Evolutionary conservation across 2,329 filamentous ascomycete species (phyloP), one percentile per base, ranked within the genome.

Genomic region (Ascochyta fabae): DNA sequence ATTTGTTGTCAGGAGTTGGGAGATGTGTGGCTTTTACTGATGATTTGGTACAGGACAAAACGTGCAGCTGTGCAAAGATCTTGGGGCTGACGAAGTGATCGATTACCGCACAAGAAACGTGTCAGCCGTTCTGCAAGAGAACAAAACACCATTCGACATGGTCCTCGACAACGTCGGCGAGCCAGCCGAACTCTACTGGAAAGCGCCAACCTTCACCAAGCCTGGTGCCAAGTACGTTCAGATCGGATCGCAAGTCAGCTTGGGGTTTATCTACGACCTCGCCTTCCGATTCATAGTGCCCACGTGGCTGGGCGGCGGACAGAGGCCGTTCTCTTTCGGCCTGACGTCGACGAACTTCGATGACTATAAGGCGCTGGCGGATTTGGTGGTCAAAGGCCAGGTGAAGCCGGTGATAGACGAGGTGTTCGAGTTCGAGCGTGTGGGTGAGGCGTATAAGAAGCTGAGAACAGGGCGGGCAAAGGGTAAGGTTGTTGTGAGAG

Each of bases 21-120:
- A 4, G 4, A 6, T 13, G 12, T 31, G 29, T 15, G 3, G 29
- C 12, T 12, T 31, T 42, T 42, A 23, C 12, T 15, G 16, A 4
- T 34, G 10, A 50, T 9, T 2, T 27, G 12, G n/a, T 7, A 75
- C 71, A 6, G 71, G 67, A 4, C 68, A 68, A 4, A 89, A 88
- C 66, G 75, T 79, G 0, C 79, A 82, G 44, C 68, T 88, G 4
- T 85, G 84, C 65, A 79, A 78, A 47, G 68, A 73, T 1, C 74
- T 89, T 1, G 87, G 87, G 0, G 86, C 87, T 7, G 84, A 88
- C 61, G 81, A 85, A 48, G 80, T 87, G 15, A 78, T 88, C 38
- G 83, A 88, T 60, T 88, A 88, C 64, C 80, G 78, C 8, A 69
- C 72, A 0, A 65, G 75, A 33, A 72, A 85, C 65, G 73, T 87